Evolutionary conservation across 768 basidiomycete genomes (phyloP), one percentile per base, ranked within the genome.

Genomic region (Leccinum arenicola): DNA sequence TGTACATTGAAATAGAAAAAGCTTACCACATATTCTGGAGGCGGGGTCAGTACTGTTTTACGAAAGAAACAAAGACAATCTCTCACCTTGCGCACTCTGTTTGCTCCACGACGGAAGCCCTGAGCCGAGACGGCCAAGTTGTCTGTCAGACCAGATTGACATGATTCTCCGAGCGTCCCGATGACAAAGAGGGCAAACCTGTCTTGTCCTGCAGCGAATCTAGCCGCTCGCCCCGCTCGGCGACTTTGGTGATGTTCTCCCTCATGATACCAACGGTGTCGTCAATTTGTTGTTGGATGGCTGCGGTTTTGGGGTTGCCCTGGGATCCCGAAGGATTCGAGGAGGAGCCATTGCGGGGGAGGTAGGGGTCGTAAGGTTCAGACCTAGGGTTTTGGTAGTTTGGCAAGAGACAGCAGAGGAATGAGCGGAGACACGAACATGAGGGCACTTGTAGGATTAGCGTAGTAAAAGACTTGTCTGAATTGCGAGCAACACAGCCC

Each of bases 181-280:
- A 52, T 27, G 35, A 50, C 43, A 33, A 53, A 25, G n/a, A 48
- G 19, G 81, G 15, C 89, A 66, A 65, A 96, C 96, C 95, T 54
- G 97, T 99, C 84, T 98, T 98, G 77, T 97, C 96, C 75, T 98
- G 96, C 64, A 98, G 76, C 52, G 89, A 88, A 70, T 98, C 95
- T 63, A 99, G 78, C 64, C 93, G 76, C 78, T 98, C 96, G 68
- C 95, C 95, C 69, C 97, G 78, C 80, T 98, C 95, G 15, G 94
- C 91, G 17, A 96, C 93, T 75, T 93, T 93, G 61, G 87, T 91
- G 69, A 99, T 98, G 76, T 99, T 99, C 66, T 97, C 93, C 72
- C 93, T 83, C 97, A 99, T 99, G 69, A 98, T 94, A 55, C 87
- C 91, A 54, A 98, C 95, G 50, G 97, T 98, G 72, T 93, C 90